Evolutionary conservation across 1,139 yeast genomes (phyloP), one percentile per base, ranked within the genome.

Genomic region (Candida glucosophila): DNA sequence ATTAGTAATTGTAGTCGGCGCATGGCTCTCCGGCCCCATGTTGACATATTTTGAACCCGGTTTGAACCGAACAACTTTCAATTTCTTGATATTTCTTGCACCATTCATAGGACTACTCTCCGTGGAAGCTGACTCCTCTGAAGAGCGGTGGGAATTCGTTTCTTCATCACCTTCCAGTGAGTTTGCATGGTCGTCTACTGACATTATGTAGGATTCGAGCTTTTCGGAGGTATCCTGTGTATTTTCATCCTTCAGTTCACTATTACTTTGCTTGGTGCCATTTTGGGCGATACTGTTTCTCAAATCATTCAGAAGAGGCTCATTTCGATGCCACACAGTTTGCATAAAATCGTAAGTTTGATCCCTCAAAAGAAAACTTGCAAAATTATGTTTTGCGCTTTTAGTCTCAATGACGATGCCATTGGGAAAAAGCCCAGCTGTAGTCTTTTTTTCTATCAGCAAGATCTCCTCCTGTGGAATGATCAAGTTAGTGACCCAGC

Each of bases 391-490:
- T 35, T 71, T 72, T 2, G 75, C 69, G 32, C 73, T 79, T 6
- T 57, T 62, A 2, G 94, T 79, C 35, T 76, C 78, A n/a, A 86
- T 62, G 8, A 71, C 62, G 11, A 88, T 81, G 2, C 95, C 97
- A 49, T 88, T 88, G 10, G 96, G 95, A 45, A 90, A 85, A 17
- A 90, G 58, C 0, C 94, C 95, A 1, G 86, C 95, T 0, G 95
- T 85, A 22, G 75, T 67, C 35, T 75, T 76, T 52, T 83, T 82
- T 40, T 86, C 95, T 39, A 90, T 67, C 14, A 71, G 64, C 4
- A 72, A 62, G 22, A 90, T 73, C 31, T 86, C 95, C 25, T 67
- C 71, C 41, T 79, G 71, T 2, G 83, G 76, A 16, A 90, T 69
- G 5, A 80, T 71, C 22, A 88, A 52, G 37, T 72, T 82, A 3